Evolutionary conservation across 805 yeast genomes (phyloP).

Genomic region (Metschnikowia bowlesiae): DNA sequence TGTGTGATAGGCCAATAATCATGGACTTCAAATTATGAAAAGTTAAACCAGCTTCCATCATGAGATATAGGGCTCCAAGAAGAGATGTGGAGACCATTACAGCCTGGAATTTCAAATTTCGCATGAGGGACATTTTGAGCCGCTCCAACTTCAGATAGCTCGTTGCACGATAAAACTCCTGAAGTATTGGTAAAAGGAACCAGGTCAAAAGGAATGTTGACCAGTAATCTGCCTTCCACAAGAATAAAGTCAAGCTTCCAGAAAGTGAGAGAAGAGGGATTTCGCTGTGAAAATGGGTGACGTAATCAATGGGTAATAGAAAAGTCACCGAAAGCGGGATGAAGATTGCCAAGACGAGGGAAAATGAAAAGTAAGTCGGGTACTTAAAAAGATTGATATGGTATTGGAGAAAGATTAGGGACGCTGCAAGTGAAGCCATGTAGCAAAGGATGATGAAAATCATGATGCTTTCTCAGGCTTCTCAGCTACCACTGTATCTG

Average conservation of each 20-base stretch:
- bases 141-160: constrained; percentile 45
- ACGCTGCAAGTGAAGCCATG: constrained; percentile 22
- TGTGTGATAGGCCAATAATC: constrained; percentile 71
- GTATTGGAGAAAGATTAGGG: constrained; percentile 31
- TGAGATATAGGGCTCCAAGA: constrained; percentile 55
- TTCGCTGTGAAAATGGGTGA: constrained; percentile 43
- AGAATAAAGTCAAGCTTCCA: constrained; percentile 29
- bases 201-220: constrained; percentile 74
- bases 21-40: constrained; percentile 57
- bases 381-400: constrained; percentile 33
- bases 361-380: constrained; percentile 40
- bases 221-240: constrained; percentile 82
- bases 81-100: constrained; percentile 50
- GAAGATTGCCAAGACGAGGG: constrained; percentile 57
- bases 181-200: constrained; percentile 67
- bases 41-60: constrained; percentile 49
- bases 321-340: constrained; percentile 73
- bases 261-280: constrained; percentile 34
- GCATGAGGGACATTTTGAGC: constrained; percentile 52
- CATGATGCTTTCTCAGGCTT: constrained; percentile 1
- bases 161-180: constrained; percentile 71
- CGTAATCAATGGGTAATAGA: constrained; percentile 69
- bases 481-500: background rate
- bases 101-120: constrained; percentile 58
- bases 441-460: constrained; percentile 21